phyloP scores from a whole-genome alignment of 768 basidiomycete genomes.

The Kwoniella sp. region DNA sequence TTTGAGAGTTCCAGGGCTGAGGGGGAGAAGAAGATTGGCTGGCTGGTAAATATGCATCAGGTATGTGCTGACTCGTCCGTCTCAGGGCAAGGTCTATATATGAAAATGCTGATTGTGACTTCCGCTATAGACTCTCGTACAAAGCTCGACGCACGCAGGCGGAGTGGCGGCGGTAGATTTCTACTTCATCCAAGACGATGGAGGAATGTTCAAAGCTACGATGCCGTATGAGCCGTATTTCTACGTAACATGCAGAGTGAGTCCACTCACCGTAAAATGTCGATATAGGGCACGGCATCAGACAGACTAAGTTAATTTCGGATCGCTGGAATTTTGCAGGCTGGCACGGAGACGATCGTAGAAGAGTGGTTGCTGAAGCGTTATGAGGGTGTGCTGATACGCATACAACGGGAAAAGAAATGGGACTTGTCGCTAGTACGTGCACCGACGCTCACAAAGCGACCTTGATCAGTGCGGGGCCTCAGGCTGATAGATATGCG shows the following conservation, averaged over 20 bases:
- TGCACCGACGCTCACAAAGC: conserved; percentile 15
- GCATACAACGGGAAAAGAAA: conserved; percentile 78
- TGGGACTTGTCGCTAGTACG: conserved; percentile 81
- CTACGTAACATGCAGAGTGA: conserved; percentile 84
- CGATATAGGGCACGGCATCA: not conserved
- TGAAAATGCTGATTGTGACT: conserved; percentile 1
- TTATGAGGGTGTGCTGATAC: conserved; percentile 82
- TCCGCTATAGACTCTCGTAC: conserved; percentile 70
- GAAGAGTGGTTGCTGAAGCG: conserved; percentile 96
- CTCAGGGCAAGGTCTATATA: not conserved
- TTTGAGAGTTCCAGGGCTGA: conserved; percentile 64
- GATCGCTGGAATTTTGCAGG: conserved; percentile 58
- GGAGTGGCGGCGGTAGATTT: conserved; percentile 91
- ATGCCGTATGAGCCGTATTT: conserved; percentile 94
- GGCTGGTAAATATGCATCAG: conserved; percentile 99
- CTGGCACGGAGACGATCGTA: conserved; percentile 80
- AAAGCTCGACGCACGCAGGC: conserved; percentile 78
- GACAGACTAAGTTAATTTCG: conserved; percentile 6
- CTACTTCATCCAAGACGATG: conserved; percentile 97
- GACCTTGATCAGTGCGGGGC: not conserved
- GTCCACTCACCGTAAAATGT: too few relatives aligned
- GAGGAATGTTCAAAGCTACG: conserved; percentile 93
- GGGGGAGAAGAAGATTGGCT: conserved; percentile 76
- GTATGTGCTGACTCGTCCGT: conserved; percentile 61
- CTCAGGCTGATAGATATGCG: not conserved